Evolutionary conservation across 2,329 filamentous ascomycete species (phyloP).

Genomic region (Lecanicillium sp.): DNA sequence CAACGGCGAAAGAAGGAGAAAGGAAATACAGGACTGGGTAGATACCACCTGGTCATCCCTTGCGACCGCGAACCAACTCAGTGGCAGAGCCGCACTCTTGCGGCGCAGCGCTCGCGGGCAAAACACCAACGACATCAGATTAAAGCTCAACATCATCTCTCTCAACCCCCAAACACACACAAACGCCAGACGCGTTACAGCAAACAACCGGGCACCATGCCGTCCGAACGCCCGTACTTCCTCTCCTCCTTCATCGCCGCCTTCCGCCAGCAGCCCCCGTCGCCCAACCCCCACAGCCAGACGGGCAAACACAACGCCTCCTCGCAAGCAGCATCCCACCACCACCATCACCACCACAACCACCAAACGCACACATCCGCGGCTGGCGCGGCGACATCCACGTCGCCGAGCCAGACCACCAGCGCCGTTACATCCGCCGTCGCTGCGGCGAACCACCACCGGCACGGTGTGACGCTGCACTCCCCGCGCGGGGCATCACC

Average conservation of each 20-base stretch:
- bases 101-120: too few relatives aligned
- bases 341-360: constrained; percentile 17
- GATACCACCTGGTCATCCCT: neutral
- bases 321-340: constrained; percentile 13
- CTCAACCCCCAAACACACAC: neutral
- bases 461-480: constrained; percentile 24
- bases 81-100: too few relatives aligned
- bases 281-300: constrained; percentile 28
- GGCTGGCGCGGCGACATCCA: neutral
- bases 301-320: constrained; percentile 34
- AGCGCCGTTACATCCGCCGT: constrained; percentile 3
- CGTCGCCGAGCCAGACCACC: constrained; percentile 2
- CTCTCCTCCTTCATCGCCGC: constrained; percentile 51
- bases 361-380: constrained; percentile 7
- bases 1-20: too few relatives aligned
- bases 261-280: constrained; percentile 43
- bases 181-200: constrained; percentile 8
- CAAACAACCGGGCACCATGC: constrained; percentile 30
- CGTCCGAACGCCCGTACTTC: constrained; percentile 50
- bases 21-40: too few relatives aligned
- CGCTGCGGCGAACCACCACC: constrained; percentile 4
- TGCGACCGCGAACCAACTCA: neutral
- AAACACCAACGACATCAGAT: neutral
- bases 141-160: constrained; percentile 1
- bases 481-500: constrained; percentile 18